phyloP scores from a whole-genome alignment of 495 filamentous ascomycete genomes.

The Xylaria cubensis region DNA sequence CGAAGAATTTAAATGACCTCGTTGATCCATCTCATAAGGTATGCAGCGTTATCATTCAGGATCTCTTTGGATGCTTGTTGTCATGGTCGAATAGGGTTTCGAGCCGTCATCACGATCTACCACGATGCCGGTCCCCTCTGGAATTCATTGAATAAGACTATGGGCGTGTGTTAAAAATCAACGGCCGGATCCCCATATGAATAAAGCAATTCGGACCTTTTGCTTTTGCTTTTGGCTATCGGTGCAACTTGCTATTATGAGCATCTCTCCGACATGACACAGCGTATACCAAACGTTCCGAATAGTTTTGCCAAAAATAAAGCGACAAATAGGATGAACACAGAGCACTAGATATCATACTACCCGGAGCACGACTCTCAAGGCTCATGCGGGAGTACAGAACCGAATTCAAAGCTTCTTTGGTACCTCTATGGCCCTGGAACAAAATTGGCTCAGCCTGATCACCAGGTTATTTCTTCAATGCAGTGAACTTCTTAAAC shows the following conservation, averaged over 20 bases:
- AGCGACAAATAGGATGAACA: background rate
- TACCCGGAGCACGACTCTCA: background rate
- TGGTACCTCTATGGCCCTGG: background rate
- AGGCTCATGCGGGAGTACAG: background rate
- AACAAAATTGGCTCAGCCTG: background rate
- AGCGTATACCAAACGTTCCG: background rate
- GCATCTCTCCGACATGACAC: background rate
- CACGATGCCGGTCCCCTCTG: background rate
- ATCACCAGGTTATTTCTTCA: background rate
- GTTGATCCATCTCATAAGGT: background rate
- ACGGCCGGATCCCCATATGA: background rate
- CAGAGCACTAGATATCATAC: background rate
- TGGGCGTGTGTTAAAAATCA: background rate
- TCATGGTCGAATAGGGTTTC: constrained; percentile 1
- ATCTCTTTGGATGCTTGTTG: background rate
- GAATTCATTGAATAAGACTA: too few relatives aligned
- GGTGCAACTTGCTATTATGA: background rate
- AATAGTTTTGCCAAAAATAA: background rate
- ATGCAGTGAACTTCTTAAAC: background rate
- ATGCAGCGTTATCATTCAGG: background rate
- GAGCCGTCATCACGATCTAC: background rate
- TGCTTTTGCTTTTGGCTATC: background rate
- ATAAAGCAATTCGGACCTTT: background rate
- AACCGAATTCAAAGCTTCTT: background rate
- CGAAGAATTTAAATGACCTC: background rate